Conservation (phyloP, 805 yeast genomes). For the Candida sonorensis region DNA sequence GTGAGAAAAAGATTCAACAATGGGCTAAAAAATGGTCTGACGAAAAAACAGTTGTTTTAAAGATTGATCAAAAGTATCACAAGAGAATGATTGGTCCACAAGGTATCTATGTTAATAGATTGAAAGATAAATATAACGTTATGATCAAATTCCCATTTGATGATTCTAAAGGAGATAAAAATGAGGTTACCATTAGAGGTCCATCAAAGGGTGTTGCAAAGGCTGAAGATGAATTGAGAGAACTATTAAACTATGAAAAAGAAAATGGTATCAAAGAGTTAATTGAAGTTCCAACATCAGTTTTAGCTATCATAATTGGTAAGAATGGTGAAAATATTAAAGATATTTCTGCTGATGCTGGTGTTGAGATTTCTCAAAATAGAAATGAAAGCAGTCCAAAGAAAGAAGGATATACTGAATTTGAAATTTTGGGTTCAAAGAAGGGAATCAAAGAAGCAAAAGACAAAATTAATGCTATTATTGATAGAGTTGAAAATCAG, state of each 20-base stretch:
- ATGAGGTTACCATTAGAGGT: slow-evolving; percentile 72
- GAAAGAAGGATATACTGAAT: slow-evolving; percentile 47
- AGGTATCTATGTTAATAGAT: slow-evolving; percentile 74
- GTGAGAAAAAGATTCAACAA: slow-evolving; percentile 49
- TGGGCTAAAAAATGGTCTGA: slow-evolving; percentile 77
- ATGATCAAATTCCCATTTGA: slow-evolving; percentile 66
- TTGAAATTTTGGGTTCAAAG: slow-evolving; percentile 74
- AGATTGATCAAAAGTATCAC: slow-evolving; percentile 73
- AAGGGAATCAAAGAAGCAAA: slow-evolving; percentile 68
- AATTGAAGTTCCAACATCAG: slow-evolving; percentile 61
- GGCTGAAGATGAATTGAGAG: slow-evolving; percentile 79
- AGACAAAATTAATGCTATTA: slow-evolving; percentile 52
- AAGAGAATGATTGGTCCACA: slow-evolving; percentile 76
- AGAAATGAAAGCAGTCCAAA: slow-evolving; percentile 31
- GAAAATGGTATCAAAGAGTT: slow-evolving; percentile 69
- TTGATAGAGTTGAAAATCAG: slow-evolving; percentile 57
- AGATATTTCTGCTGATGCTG: slow-evolving; percentile 66
- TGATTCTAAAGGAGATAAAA: slow-evolving; percentile 37
- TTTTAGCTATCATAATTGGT: slow-evolving; percentile 86
- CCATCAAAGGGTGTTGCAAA: slow-evolving; percentile 84
- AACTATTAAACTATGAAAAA: slow-evolving; percentile 76
- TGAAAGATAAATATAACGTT: slow-evolving; percentile 84
- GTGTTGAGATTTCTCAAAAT: slow-evolving; percentile 46
- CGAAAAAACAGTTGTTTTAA: slow-evolving; percentile 57
- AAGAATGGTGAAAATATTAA: slow-evolving; percentile 79